Evolutionary conservation across 2,329 filamentous ascomycete genomes (phyloP), one percentile per base, ranked within the genome.

Genomic region (Podosphaera xanthii): DNA sequence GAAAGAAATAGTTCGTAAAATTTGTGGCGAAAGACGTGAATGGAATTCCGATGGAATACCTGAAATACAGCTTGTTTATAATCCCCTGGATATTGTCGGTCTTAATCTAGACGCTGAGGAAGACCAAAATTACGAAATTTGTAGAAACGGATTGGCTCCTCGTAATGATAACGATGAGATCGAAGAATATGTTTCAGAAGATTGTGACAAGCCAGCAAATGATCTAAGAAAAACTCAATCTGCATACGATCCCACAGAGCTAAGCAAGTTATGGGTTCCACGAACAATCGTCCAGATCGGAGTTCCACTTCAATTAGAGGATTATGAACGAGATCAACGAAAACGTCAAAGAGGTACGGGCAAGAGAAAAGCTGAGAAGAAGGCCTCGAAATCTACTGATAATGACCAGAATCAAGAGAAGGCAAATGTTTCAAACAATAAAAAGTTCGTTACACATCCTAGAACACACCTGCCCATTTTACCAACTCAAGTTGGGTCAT

Each of bases 51-150:
- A 94, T 67, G 81, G 77, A 0, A 80, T 82, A 3, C 76, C 82
- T 1, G 91, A 97, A 68, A 70, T 96, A 8, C 83, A 91, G 5
- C 71, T 97, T 31, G 82, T 86, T 1, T 94, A 86, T 67, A 74
- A 83, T 3, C 92, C 92, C 0, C 76, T 81, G 1, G 78, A 86
- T 36, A 76, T 96, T 14, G 87, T 95, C 2, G 81, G 82, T 0
- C 77, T 97, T 46, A 82, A 94, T 66, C 72, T 96, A 33, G 78
- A 81, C 9, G 75, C 76, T 0, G 90, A 96, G 67, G 77, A 81
- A 36, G 83, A 86, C 14, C 40, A 30, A 8, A 30, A 31, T 4
- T 60, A 59, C 59, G 66, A 69, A 50, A 76, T 71, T 62, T 76
- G 74, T 1, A 74, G 80, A 35, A 73, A 73, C 54, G 79, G 78